Evolutionary conservation across 768 basidiomycete genomes (phyloP), one percentile per base, ranked within the genome.

Genomic region (Kwoniella dendrophila): DNA sequence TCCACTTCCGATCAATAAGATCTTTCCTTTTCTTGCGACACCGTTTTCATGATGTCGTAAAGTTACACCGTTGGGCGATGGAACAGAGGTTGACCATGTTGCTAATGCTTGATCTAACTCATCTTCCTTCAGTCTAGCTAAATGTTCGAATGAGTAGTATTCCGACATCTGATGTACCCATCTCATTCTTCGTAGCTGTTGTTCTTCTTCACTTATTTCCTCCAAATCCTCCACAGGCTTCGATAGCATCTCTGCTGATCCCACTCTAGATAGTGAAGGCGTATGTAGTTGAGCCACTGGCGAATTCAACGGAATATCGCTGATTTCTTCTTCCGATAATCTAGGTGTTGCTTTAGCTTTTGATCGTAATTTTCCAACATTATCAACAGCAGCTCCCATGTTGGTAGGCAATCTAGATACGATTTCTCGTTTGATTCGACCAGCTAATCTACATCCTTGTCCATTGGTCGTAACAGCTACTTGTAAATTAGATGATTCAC

Each of bases 151-250:
- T 0, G 92, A 88, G 90, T 92, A 97, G 77, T 96, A 97, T 76
- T 97, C 94, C 82, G 92, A 94, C 69, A 98, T 85, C 76, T 97
- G 95, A 0, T 92, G 87, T 2, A 96, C 88, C 91, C 92, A 97
- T 77, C 88, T 86, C 85, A 96, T 90, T 16, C 89, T 83, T 32
- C 92, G 83, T 59, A 80, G 82, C 54, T 84, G 81, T 33, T 69
- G 63, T 33, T 74, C 74, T 48, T 74, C 67, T 6, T 69, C 61
- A 18, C 51, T 59, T 5, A 62, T 27, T 27, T 40, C 52, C 29
- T 29, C 45, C 14, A 11, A 36, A 27, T 51, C 60, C 18, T 52
- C 56, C 6, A 53, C 64, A 16, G 33, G 45, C 32, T 22, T n/a
- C 44, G 43, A 68, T 60, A 60, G 68, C 55, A n/a, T 50, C 38